phyloP scores from a whole-genome alignment of 768 basidiomycete genomes.

The Suillus subalutaceus region DNA sequence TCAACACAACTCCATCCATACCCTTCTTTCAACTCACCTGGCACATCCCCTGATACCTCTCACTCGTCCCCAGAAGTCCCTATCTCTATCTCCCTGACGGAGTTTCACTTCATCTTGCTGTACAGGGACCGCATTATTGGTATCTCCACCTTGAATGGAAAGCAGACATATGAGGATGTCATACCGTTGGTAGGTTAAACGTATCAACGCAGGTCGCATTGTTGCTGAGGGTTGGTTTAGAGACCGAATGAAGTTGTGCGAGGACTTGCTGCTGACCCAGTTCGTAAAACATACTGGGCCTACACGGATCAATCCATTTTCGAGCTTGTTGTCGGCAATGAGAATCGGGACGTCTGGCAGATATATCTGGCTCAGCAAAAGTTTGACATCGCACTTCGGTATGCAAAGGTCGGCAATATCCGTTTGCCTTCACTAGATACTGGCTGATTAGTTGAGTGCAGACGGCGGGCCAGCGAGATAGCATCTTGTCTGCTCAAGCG shows the following conservation, averaged over 20 bases:
- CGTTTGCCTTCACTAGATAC: neutral
- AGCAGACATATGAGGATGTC: slow-evolving; percentile 79
- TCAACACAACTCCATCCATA: slow-evolving; percentile 80
- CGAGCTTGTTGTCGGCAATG: slow-evolving; percentile 83
- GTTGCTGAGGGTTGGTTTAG: slow-evolving; percentile 43
- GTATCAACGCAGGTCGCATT: neutral
- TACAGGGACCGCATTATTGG: slow-evolving; percentile 79
- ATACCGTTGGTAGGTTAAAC: slow-evolving; percentile 68
- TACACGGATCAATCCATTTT: slow-evolving; percentile 89
- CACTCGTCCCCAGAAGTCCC: slow-evolving; percentile 49
- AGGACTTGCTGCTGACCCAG: slow-evolving; percentile 81
- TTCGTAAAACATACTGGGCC: slow-evolving; percentile 91
- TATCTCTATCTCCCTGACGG: slow-evolving; percentile 79
- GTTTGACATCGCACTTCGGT: slow-evolving; percentile 77
- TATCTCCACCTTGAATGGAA: slow-evolving; percentile 80
- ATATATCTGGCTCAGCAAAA: slow-evolving; percentile 80
- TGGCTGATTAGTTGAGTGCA: slow-evolving; percentile 30
- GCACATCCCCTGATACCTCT: slow-evolving; percentile 27
- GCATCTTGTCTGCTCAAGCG: slow-evolving; percentile 83
- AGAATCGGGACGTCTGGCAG: slow-evolving; percentile 94
- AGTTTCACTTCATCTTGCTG: slow-evolving; percentile 89
- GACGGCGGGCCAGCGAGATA: slow-evolving; percentile 88
- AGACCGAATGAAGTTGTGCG: slow-evolving; percentile 73
- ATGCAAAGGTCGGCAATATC: slow-evolving; percentile 67
- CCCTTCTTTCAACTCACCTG: slow-evolving; percentile 43